A percentile compares a stretch with the other conserved stretches of the same genome.
Evolutionary conservation across 768 basidiomycete genomes (phyloP).

Genomic region (Lentinus brumalis): DNA sequence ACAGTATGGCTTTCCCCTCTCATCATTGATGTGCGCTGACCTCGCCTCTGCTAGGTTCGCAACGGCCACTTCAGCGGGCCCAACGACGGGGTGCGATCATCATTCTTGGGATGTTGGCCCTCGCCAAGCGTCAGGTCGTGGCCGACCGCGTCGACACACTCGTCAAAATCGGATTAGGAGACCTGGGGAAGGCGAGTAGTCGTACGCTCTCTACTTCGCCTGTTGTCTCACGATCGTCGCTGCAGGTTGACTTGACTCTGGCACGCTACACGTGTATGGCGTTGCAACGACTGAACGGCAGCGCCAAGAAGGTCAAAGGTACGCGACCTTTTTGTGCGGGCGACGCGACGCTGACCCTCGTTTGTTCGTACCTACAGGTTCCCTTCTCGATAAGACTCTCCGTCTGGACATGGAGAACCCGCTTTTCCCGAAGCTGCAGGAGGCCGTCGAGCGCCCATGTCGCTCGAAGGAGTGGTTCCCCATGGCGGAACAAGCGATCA

Average conservation of each 20-base stretch:
- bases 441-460: conserved; percentile 78
- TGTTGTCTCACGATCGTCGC: not conserved
- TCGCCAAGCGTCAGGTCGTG: conserved; percentile 78
- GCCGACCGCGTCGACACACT: conserved; percentile 82
- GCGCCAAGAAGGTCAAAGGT: conserved; percentile 98
- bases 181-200: conserved; percentile 69
- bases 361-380: conserved; percentile 50
- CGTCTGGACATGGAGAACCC: conserved; percentile 86
- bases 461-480: conserved; percentile 94
- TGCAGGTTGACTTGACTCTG: conserved; percentile 81
- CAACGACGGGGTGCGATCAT: conserved; percentile 96
- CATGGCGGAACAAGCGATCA: conserved; percentile 94
- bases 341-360: not conserved
- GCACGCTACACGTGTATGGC: conserved; percentile 95
- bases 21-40: not conserved
- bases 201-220: too few relatives aligned
- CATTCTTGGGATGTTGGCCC: conserved; percentile 94
- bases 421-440: conserved; percentile 82
- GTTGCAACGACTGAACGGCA: conserved; percentile 88
- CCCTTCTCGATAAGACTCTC: conserved; percentile 81
- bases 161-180: conserved; percentile 84
- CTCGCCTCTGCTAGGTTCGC: conserved; percentile 54
- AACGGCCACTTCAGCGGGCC: conserved; percentile 69
- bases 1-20: conserved; percentile 61
- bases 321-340: not conserved